A percentile compares a stretch with the other conserved stretches of the same genome.
Evolutionary conservation across 1,139 yeast species (phyloP).

Genomic region (Lodderomyces pseudojiufengensis): DNA sequence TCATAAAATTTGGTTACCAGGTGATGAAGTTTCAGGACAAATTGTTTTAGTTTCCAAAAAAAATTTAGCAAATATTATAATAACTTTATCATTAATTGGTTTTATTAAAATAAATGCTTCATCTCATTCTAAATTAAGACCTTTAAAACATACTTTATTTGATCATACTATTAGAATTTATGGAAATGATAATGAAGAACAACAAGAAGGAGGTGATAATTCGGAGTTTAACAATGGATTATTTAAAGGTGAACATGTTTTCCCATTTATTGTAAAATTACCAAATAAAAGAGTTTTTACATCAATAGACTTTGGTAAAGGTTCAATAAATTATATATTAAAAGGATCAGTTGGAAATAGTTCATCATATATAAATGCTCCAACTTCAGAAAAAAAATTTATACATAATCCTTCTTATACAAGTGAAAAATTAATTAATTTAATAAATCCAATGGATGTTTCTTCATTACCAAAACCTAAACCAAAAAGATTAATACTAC

Average conservation of each 20-base stretch:
- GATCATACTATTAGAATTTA: conserved; percentile 66
- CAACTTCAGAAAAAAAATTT: conserved; percentile 14
- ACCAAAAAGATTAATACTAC: conserved; percentile 61
- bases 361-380: conserved; percentile 11
- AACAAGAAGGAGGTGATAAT: conserved; percentile 9
- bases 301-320: conserved; percentile 80
- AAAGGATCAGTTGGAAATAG: conserved; percentile 50
- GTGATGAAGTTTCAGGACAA: conserved; percentile 66
- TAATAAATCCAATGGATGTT: conserved; percentile 74
- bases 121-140: conserved; percentile 49
- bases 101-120: conserved; percentile 52
- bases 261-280: conserved; percentile 76
- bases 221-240: conserved; percentile 42
- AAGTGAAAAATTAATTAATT: conserved; percentile 55
- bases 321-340: conserved; percentile 68
- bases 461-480: conserved; percentile 61
- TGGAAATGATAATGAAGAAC: conserved; percentile 37
- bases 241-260: conserved; percentile 79
- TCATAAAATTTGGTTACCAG: conserved; percentile 64
- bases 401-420: conserved; percentile 30
- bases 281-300: conserved; percentile 71
- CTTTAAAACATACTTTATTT: conserved; percentile 52
- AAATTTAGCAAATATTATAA: conserved; percentile 51
- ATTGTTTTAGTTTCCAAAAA: conserved; percentile 53
- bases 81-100: conserved; percentile 54